Base-by-base conservation (phyloP, 169 alveolate species). In the Plasmodium gaboni region DNA sequence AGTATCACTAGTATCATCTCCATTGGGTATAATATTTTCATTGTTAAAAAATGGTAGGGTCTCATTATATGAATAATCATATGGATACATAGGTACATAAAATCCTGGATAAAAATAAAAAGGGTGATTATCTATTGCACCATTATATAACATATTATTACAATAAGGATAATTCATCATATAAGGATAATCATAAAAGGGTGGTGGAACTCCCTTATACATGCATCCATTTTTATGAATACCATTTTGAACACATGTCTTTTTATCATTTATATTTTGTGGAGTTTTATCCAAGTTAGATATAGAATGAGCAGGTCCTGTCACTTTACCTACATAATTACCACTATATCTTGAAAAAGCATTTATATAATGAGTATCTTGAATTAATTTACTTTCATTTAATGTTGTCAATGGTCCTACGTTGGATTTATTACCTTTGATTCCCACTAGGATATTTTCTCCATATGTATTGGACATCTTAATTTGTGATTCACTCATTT, bases 281-380 rank as follows among this genome's bases (percentile, higher is more conserved):
- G 88, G 88, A 13, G 42, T 76, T 55, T 76, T 76, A 63, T 76
- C 88, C 1, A 32, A 46, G 15, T 12, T 26, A 57, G 68, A 67
- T 5, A 76, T 63, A 2, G 88, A 57, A n/a, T 17, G 28, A 24
- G 88, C 51, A 6, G 88, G 88, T 19, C 88, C 88, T 2, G 88
- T 76, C 12, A 76, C 88, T 28, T 61, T 76, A 9, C 88, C 88
- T 22, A 76, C 10, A 69, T 76, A 76, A 64, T 76, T 64, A 3
- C 88, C 88, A 61, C 44, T 46, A 48, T 12, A n/a, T 67, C 88
- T 15, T 17, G 88, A 76, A 55, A 76, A 76, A 12, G 88, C 88
- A 76, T 76, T 76, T 65, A 76, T 63, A 55, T 76, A 76, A 64
- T 76, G 42, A 10, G 60, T 76, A 67, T 76, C 57, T 38, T 22